Base-by-base conservation (phyloP, 164 flowering plant genomes). In the Magnolia officinalis region DNA sequence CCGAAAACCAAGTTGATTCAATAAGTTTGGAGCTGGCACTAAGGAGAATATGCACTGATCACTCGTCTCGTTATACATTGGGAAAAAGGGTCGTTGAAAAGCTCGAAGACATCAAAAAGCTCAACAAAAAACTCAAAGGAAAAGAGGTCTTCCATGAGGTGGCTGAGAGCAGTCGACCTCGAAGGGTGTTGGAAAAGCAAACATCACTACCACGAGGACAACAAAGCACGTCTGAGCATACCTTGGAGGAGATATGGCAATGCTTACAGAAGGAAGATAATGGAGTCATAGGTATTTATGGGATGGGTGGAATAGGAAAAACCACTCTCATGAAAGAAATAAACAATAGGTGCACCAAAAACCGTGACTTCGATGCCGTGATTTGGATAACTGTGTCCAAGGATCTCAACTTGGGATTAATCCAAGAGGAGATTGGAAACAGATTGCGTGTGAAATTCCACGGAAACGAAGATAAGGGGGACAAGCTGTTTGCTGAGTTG, bases 241-340 rank as follows among this genome's bases (percentile, higher is more conserved):
- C 72, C 72, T 3, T 69, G 51, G 69, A 66, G 37, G 23, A 66
- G 69, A 66, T 26, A 7, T 66, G 70, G 70, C 2, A 66, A 20
- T 26, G 20, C 70, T 66, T 66, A 26, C 45, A 66, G 18, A 45
- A 66, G 7, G 31, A 66, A 4, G 21, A 69, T 1, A 37, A 18
- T 2, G 10, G 72, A 1, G 2, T 69, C 8, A 1, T 69, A 6
- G 7, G 50, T 19, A 0, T 69, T 16, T 69, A 6, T 29, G 72
- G 72, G 10, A 69, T 69, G 72, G 69, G 69, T 26, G 69, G 69
- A 26, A 9, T 66, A 21, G 69, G 69, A 0, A 66, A 66, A 14
- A 66, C 72, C 50, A 69, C 72, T 37, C 72, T 69, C 21, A 18
- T 69, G 72, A 69, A 29, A 37, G 24, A 11, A 2, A 69, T 69